Evolutionary conservation across 148 eudicot species (phyloP).

Genomic region (Vaccinium corymbosum): DNA sequence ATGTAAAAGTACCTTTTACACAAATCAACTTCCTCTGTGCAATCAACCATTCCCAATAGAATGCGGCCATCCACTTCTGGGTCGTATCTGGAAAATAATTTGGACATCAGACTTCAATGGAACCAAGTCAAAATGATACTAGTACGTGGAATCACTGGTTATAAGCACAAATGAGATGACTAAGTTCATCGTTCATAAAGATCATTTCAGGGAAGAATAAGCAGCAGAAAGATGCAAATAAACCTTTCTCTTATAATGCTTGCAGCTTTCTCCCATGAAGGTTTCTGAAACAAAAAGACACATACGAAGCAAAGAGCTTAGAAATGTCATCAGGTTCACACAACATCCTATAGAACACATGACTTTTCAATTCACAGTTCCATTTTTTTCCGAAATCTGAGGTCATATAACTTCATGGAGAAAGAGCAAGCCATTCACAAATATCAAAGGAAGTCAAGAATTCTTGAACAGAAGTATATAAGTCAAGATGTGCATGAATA

Average conservation of each 20-base stretch:
- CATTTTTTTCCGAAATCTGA: neutral
- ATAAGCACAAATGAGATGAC: neutral
- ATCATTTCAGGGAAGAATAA: conserved; percentile 1
- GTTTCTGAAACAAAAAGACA: conserved; percentile 60
- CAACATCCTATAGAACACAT: neutral
- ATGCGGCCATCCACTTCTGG: conserved; percentile 94
- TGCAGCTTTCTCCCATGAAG: conserved; percentile 91
- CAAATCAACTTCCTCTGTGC: conserved; percentile 76
- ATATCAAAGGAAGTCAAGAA: neutral
- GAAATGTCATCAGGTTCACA: neutral
- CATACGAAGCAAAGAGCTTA: neutral
- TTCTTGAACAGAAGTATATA: neutral
- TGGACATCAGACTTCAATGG: conserved; percentile 18
- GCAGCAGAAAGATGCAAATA: conserved; percentile 14
- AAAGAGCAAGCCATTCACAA: neutral
- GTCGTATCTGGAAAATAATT: conserved; percentile 57
- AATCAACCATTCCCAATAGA: conserved; percentile 87
- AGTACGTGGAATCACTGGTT: neutral
- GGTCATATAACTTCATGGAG: conserved; percentile 1
- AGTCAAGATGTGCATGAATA: neutral
- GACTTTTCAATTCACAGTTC: neutral
- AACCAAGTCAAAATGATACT: neutral
- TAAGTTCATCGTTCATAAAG: neutral
- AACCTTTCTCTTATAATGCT: conserved; percentile 73
- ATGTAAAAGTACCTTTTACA: conserved; percentile 61